Conservation (phyloP, 345 rosid genomes). For the Eutrema heterophyllum region DNA sequence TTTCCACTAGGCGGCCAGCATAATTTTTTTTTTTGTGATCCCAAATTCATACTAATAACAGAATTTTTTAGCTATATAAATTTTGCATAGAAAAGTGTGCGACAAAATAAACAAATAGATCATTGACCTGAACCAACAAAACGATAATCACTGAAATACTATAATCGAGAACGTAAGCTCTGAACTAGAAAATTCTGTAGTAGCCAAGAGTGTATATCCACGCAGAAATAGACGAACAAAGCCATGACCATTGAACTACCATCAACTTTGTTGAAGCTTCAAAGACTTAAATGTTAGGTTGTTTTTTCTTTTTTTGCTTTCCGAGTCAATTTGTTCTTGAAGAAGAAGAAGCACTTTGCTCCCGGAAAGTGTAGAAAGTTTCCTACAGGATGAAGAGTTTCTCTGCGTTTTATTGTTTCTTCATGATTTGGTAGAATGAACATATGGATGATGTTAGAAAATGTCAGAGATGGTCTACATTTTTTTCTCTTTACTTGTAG, state of each 20-base stretch:
- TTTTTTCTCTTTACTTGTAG: background rate
- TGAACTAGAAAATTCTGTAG: background rate
- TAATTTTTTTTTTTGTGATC: no score
- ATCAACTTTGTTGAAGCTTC: no score
- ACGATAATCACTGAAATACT: no score
- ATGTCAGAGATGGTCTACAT: background rate
- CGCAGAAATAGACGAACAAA: background rate
- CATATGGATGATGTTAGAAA: background rate
- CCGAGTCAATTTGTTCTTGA: background rate
- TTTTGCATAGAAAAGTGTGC: no score
- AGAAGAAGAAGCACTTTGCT: background rate
- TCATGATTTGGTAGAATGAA: background rate
- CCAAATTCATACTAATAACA: background rate
- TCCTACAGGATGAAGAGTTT: conserved; percentile 19
- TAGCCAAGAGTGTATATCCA: background rate
- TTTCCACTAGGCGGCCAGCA: background rate
- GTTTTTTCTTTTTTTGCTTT: background rate
- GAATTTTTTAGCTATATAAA: no score
- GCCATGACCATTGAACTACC: background rate
- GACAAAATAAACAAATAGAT: no score
- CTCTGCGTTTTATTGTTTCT: background rate
- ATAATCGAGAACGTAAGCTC: no score
- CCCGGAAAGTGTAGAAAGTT: conserved; percentile 41
- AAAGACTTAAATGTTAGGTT: no score
- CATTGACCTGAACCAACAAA: no score